These are phyloP conservation scores for Hypoxylon sp. DNA, from an alignment of 2,329 filamentous ascomycete species.

Conservation along the genomic window DNA sequence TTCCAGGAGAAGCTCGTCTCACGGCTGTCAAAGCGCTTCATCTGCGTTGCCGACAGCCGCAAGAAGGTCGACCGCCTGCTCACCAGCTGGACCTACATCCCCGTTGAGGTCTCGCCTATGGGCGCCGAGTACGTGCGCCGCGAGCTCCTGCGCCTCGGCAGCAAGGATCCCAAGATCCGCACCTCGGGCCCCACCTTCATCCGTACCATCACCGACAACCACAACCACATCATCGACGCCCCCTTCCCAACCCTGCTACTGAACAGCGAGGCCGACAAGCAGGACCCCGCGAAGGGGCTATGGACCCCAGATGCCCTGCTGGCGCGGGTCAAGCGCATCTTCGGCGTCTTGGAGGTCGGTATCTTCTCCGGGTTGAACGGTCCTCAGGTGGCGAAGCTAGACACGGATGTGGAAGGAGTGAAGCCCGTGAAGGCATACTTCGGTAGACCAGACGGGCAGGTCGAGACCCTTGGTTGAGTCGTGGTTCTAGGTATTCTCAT, in stretches of 20 bases:
- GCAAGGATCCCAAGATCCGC: conserved; percentile 76
- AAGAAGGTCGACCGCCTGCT: conserved; percentile 84
- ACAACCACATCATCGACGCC: conserved; percentile 91
- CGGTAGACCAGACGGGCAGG: conserved; percentile 82
- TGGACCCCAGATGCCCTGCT: conserved; percentile 87
- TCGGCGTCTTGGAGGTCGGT: conserved; percentile 91
- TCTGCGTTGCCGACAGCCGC: conserved; percentile 91
- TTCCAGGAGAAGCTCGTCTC: conserved; percentile 98
- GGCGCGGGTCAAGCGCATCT: conserved; percentile 79
- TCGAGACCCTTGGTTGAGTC: conserved; percentile 56
- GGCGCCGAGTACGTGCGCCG: conserved; percentile 81
- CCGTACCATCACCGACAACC: conserved; percentile 87
- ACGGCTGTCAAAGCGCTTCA: conserved; percentile 82
- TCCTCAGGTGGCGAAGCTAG: conserved; percentile 65
- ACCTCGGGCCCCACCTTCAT: conserved; percentile 81
- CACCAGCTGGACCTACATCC: conserved; percentile 83
- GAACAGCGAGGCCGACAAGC: conserved; percentile 54
- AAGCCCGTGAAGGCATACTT: conserved; percentile 96
- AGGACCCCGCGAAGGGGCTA: conserved; percentile 70
- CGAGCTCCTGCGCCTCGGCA: conserved; percentile 79
- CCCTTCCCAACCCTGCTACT: conserved; percentile 82
- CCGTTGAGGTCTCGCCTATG: conserved; percentile 92
- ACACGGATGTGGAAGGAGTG: conserved; percentile 82
- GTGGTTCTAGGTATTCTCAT: background rate
- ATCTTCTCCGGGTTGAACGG: conserved; percentile 89